These are phyloP conservation scores for Mitragyna speciosa DNA, from an alignment of 257 asterid genomes.

Conservation along the genomic window DNA sequence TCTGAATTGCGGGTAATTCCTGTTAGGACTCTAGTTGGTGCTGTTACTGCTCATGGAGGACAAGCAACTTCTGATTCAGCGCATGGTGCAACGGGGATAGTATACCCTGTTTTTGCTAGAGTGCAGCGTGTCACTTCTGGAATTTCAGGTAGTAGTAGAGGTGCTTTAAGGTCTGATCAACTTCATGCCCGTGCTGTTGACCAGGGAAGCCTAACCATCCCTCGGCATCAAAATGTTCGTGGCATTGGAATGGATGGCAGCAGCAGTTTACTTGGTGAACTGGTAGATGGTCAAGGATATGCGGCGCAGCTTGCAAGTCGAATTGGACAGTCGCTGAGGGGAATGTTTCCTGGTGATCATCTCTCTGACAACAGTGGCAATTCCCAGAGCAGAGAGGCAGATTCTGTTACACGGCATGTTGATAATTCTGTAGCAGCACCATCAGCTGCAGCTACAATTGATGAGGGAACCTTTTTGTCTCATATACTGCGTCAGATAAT, in stretches of 20 bases:
- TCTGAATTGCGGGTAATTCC: slow-evolving; percentile 60
- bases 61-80: slow-evolving; percentile 52
- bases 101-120: slow-evolving; percentile 79
- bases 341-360: slow-evolving; percentile 53
- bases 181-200: slow-evolving; percentile 33
- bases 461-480: slow-evolving; percentile 63
- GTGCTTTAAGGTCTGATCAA: slow-evolving; percentile 53
- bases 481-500: slow-evolving; percentile 67
- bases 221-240: slow-evolving; percentile 41
- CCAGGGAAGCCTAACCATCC: slow-evolving; percentile 33
- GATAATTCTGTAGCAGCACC: slow-evolving; percentile 37
- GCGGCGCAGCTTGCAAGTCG: slow-evolving; percentile 47
- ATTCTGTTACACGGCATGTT: slow-evolving; percentile 26
- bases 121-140: slow-evolving; percentile 53
- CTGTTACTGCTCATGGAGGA: slow-evolving; percentile 56
- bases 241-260: slow-evolving; percentile 40
- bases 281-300: slow-evolving; percentile 40
- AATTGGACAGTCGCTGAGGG: slow-evolving; percentile 58
- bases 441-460: slow-evolving; percentile 39
- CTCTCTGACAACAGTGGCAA: slow-evolving; percentile 24
- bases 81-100: slow-evolving; percentile 68
- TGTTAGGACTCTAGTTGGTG: slow-evolving; percentile 53
- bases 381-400: slow-evolving; percentile 23
- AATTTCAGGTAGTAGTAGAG: slow-evolving; percentile 37
- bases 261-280: slow-evolving; percentile 37